These are phyloP conservation scores for Centaurea solstitialis DNA, from an alignment of 129 eudicot genomes.

Conservation along the genomic window DNA sequence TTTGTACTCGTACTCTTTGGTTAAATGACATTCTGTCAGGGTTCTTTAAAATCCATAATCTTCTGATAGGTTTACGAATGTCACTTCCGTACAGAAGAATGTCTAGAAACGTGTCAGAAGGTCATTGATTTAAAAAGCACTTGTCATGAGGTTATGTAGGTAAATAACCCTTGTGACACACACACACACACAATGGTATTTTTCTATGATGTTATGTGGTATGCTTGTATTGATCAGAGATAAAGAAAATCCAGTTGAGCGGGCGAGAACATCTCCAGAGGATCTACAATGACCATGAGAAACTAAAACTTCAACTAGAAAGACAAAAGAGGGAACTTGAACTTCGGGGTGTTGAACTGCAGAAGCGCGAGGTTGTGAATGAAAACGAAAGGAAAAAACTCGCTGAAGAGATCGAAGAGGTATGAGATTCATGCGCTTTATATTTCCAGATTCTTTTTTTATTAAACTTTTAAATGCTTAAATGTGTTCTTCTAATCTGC, in stretches of 20 bases:
- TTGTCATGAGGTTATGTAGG: too few species aligned
- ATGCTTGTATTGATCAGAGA: conserved; percentile 39
- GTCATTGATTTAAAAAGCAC: too few species aligned
- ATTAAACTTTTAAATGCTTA: neutral
- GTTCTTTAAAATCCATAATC: too few species aligned
- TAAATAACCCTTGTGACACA: too few species aligned
- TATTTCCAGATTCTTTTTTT: too few species aligned
- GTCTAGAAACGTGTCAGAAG: too few species aligned
- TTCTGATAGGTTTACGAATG: too few species aligned
- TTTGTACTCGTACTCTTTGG: neutral
- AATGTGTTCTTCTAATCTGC: neutral
- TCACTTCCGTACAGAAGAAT: too few species aligned
- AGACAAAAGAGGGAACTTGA: conserved; percentile 62
- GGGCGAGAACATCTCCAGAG: conserved; percentile 69
- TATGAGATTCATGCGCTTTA: conserved; percentile 22
- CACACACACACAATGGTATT: too few species aligned
- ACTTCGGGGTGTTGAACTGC: conserved; percentile 59
- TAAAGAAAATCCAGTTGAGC: conserved; percentile 57
- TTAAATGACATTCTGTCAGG: too few species aligned
- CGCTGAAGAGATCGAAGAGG: conserved; percentile 75
- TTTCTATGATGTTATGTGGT: neutral
- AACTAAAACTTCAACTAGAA: conserved; percentile 54
- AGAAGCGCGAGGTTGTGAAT: conserved; percentile 66
- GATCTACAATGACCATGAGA: conserved; percentile 66
- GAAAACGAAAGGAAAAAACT: conserved; percentile 65